Percentiles rank a stretch among this genome's conserved stretches.
These are phyloP conservation scores for Phytophthora chlamydospora DNA, from an alignment of 352 stramenopile species.

Conservation along the genomic window DNA sequence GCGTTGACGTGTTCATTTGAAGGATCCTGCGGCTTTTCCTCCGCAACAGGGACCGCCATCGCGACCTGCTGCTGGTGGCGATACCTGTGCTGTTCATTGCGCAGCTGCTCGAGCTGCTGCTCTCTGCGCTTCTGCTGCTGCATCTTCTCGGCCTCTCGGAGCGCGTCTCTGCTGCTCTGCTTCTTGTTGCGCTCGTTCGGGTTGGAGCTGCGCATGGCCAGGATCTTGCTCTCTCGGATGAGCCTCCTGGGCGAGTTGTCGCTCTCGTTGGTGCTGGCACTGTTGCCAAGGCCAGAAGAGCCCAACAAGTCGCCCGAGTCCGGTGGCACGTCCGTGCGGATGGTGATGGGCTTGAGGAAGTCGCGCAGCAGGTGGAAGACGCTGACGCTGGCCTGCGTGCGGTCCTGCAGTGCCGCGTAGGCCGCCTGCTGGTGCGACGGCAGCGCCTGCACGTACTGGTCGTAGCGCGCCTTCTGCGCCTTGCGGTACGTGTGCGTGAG, in stretches of 20 bases:
- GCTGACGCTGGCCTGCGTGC: constrained; percentile 57
- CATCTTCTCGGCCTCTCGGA: constrained; percentile 20
- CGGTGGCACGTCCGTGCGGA: constrained; percentile 27
- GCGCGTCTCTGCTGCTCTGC: not conserved
- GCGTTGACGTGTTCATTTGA: constrained; percentile 2
- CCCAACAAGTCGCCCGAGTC: constrained; percentile 31
- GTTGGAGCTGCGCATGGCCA: constrained; percentile 54
- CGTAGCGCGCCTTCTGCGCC: constrained; percentile 67
- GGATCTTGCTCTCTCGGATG: constrained; percentile 79
- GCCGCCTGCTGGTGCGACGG: constrained; percentile 28
- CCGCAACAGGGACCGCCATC: constrained; percentile 4
- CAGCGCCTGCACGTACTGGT: constrained; percentile 47
- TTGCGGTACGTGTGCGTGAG: constrained; percentile 81
- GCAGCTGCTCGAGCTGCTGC: constrained; percentile 17
- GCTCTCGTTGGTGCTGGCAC: constrained; percentile 26
- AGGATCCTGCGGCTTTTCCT: constrained; percentile 6
- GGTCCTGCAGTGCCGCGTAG: constrained; percentile 42
- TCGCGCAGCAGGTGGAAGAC: constrained; percentile 75
- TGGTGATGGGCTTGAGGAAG: constrained; percentile 68
- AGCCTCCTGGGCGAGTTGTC: constrained; percentile 40
- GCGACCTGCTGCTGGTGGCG: constrained; percentile 9
- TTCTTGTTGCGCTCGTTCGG: constrained; percentile 19
- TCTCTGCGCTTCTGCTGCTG: constrained; percentile 26
- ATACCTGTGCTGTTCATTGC: constrained; percentile 19
- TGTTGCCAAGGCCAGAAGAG: not conserved